Conservation (phyloP, 352 stramenopile genomes). For the Achlya hypogyna region DNA sequence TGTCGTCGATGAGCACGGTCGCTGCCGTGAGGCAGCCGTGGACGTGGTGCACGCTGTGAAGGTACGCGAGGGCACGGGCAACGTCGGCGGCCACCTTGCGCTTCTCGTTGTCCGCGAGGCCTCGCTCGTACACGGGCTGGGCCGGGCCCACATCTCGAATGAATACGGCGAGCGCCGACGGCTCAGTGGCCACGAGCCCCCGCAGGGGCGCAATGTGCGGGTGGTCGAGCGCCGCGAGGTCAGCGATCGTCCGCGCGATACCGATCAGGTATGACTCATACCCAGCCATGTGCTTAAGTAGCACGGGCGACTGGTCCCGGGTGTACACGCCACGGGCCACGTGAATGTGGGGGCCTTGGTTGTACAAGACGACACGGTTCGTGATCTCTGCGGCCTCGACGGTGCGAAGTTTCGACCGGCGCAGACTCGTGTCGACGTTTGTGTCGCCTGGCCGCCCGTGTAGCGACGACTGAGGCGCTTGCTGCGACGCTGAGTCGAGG, state of each 20-base stretch:
- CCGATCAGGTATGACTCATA: constrained; percentile 1
- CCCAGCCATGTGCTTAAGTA: not conserved
- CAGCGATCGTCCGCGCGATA: not conserved
- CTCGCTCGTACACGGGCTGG: not conserved
- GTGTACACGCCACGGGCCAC: not conserved
- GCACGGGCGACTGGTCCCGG: not conserved
- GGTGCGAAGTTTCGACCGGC: not conserved
- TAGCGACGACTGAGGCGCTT: not conserved
- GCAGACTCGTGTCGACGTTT: not conserved
- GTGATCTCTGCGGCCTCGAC: not conserved
- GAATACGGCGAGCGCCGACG: not conserved
- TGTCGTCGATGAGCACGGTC: not conserved
- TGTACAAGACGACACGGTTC: not conserved
- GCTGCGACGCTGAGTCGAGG: not conserved
- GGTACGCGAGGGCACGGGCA: not conserved
- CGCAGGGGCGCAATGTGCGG: not conserved
- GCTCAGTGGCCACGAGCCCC: not conserved
- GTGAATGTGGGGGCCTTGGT: not conserved
- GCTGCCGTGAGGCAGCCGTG: not conserved
- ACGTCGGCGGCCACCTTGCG: not conserved
- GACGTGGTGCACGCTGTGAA: not conserved
- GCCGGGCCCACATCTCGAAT: not conserved
- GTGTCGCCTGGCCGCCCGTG: not conserved
- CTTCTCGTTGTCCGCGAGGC: not conserved
- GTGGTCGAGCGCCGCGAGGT: not conserved